phyloP scores from a whole-genome alignment of 2,329 filamentous ascomycete genomes.

The Penicillium sp. region DNA sequence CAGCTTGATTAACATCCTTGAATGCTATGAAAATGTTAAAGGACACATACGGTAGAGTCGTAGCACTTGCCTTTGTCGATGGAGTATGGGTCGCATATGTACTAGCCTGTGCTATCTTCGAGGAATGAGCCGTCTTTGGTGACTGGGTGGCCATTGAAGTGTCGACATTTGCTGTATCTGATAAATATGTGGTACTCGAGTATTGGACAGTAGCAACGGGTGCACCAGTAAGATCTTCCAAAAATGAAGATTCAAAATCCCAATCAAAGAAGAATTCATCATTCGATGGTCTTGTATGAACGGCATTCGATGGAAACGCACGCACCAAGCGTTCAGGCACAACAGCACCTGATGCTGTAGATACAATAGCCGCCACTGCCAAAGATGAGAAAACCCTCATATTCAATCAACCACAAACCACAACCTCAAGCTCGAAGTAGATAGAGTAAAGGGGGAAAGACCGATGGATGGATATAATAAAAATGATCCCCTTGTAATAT shows the following conservation, averaged over 20 bases:
- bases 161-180: neutral
- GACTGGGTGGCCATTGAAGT: neutral
- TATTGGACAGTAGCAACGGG: neutral
- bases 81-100: neutral
- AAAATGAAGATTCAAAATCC: neutral
- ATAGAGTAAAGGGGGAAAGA: neutral
- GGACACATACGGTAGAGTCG: neutral
- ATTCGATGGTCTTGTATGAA: neutral
- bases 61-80: neutral
- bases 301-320: neutral
- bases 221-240: constrained; percentile 1
- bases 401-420: constrained; percentile 7
- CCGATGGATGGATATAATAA: neutral
- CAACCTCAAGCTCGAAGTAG: constrained; percentile 8
- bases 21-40: neutral
- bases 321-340: constrained; percentile 6
- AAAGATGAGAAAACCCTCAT: constrained; percentile 18
- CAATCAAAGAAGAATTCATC: neutral
- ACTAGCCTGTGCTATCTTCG: neutral
- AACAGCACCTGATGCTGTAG: constrained; percentile 15
- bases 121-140: neutral
- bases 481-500: neutral
- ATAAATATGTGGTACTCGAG: neutral
- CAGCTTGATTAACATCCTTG: neutral
- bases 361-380: constrained; percentile 10